Percentiles rank a stretch among this genome's conserved stretches.
Conservation (phyloP, 169 alveolate species). For the Eimeria falciformis region DNA sequence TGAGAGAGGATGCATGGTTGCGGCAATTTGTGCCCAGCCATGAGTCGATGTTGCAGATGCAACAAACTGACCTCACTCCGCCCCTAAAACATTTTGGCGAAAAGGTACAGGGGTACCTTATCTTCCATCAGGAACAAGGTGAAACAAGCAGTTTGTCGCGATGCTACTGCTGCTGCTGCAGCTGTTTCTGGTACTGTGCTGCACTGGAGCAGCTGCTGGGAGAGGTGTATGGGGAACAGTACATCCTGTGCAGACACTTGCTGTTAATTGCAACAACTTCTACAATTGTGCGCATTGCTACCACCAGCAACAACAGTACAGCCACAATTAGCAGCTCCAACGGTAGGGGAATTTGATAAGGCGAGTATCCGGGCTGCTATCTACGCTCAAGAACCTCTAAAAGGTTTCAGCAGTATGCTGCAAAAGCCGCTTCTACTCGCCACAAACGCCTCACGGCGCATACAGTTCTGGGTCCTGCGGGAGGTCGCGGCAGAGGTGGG, state of each 20-base stretch:
- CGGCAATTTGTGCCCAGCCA: conserved; percentile 13
- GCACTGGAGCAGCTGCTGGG: too few relatives aligned
- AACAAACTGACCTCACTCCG: conserved; percentile 36
- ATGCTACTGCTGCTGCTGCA: too few relatives aligned
- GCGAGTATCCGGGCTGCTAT: conserved; percentile 32
- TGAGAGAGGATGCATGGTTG: conserved; percentile 53
- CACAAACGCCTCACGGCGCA: conserved; percentile 47
- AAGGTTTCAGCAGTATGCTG: not conserved
- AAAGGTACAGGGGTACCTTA: conserved; percentile 40
- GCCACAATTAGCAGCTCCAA: not conserved
- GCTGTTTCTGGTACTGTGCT: too few relatives aligned
- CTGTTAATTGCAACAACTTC: too few relatives aligned
- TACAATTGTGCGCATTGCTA: too few relatives aligned
- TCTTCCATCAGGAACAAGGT: conserved; percentile 1
- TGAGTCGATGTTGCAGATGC: conserved; percentile 56
- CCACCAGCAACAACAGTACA: too few relatives aligned
- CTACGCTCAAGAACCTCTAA: conserved; percentile 51
- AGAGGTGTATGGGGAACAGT: too few relatives aligned
- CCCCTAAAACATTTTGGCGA: conserved; percentile 32
- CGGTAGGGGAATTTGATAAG: not conserved
- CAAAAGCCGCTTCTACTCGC: conserved; percentile 28
- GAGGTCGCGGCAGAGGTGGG: conserved; percentile 62
- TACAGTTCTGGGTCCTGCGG: conserved; percentile 61
- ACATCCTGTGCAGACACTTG: too few relatives aligned
- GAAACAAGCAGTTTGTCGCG: not conserved